phyloP scores from a whole-genome alignment of 2,329 filamentous ascomycete species.

The Metarhizium album region DNA sequence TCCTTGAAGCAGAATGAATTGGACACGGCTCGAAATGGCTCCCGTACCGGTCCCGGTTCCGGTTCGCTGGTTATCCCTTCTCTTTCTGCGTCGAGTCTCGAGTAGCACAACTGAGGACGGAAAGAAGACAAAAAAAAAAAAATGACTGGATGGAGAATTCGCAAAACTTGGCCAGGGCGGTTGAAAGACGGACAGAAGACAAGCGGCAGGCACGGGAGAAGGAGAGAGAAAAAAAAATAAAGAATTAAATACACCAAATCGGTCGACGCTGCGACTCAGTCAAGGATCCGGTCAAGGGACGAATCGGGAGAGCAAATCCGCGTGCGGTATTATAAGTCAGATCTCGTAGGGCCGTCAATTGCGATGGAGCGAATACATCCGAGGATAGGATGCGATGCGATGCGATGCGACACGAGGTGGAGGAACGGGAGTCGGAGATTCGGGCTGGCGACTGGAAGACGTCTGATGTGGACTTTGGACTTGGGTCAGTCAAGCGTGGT shows the following conservation, averaged over 20 bases:
- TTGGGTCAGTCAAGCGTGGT: too few species aligned
- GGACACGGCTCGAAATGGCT: neutral
- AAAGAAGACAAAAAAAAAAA: neutral
- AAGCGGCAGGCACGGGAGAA: neutral
- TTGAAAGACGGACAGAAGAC: neutral
- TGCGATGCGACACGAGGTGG: constrained; percentile 2
- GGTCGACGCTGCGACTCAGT: constrained; percentile 2
- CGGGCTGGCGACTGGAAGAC: neutral
- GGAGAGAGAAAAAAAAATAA: neutral
- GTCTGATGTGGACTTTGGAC: neutral
- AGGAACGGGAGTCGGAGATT: constrained; percentile 4
- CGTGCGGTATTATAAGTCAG: neutral
- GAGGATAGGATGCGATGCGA: constrained; percentile 4
- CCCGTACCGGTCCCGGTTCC: neutral
- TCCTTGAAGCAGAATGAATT: neutral
- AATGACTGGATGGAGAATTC: neutral
- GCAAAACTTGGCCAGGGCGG: neutral
- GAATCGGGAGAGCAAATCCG: constrained; percentile 1
- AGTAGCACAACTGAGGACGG: neutral
- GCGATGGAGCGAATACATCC: constrained; percentile 6
- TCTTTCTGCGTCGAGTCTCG: neutral
- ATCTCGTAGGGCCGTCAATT: neutral
- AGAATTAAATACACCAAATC: too few species aligned
- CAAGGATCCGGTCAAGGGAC: too few species aligned
- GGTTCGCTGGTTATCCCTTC: neutral